These are phyloP conservation scores for Metschnikowia chrysomelidarum DNA, from an alignment of 805 yeast genomes.

Conservation along the genomic window DNA sequence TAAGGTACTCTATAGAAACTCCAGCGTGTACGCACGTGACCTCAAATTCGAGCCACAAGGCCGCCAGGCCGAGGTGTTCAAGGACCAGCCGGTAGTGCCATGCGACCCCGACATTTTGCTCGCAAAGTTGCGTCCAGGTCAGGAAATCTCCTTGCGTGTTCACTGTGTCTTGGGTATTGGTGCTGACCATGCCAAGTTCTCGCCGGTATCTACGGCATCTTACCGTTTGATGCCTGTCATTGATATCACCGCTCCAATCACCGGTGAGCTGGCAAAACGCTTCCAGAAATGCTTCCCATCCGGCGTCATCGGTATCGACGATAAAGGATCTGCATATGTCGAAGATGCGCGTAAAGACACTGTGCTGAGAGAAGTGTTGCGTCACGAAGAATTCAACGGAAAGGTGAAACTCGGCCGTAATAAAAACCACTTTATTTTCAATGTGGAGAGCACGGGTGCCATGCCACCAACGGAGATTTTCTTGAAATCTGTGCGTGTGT, in stretches of 20 bases:
- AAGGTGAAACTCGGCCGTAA: slow-evolving; percentile 88
- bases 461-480: slow-evolving; percentile 97
- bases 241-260: slow-evolving; percentile 69
- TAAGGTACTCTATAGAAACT: slow-evolving; percentile 75
- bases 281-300: slow-evolving; percentile 90
- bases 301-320: slow-evolving; percentile 82
- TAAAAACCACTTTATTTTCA: slow-evolving; percentile 91
- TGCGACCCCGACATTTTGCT: slow-evolving; percentile 85
- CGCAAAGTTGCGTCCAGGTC: slow-evolving; percentile 95
- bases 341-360: slow-evolving; percentile 93
- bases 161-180: slow-evolving; percentile 93
- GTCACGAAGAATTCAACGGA: slow-evolving; percentile 88
- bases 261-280: slow-evolving; percentile 70
- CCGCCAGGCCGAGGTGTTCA: slow-evolving; percentile 70
- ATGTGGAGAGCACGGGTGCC: slow-evolving; percentile 93
- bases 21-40: slow-evolving; percentile 86
- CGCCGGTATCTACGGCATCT: slow-evolving; percentile 96
- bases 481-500: slow-evolving; percentile 80
- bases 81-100: slow-evolving; percentile 65
- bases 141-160: slow-evolving; percentile 85
- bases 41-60: slow-evolving; percentile 92
- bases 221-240: slow-evolving; percentile 90
- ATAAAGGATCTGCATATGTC: slow-evolving; percentile 69
- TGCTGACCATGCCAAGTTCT: slow-evolving; percentile 93
- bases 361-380: slow-evolving; percentile 91